Evolutionary conservation across 495 filamentous ascomycete genomes (phyloP).

Genomic region (Aspergillus kassunensis): DNA sequence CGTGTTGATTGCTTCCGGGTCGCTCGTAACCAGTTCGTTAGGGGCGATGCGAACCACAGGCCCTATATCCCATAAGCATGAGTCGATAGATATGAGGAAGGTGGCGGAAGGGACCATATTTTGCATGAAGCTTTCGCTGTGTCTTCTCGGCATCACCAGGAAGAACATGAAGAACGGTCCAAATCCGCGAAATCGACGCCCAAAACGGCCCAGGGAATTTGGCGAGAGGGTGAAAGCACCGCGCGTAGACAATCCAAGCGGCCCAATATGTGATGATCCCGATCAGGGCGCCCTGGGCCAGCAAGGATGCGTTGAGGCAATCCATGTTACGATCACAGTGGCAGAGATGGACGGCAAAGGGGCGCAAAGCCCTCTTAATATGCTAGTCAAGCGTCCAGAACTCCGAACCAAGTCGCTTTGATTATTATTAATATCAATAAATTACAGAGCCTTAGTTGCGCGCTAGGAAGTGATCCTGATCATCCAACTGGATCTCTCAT

Average conservation of each 20-base stretch:
- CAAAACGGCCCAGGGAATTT: constrained; percentile 13
- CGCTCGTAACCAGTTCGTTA: constrained; percentile 26
- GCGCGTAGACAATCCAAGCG: constrained; percentile 17
- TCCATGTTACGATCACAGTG: no score
- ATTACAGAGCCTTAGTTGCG: no score
- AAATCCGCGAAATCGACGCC: constrained; percentile 11
- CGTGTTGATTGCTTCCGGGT: constrained; percentile 23
- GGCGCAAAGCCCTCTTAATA: no score
- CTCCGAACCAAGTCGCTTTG: no score
- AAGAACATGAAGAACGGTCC: constrained; percentile 11
- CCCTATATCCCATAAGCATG: constrained; percentile 1
- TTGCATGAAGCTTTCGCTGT: constrained; percentile 9
- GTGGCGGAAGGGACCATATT: constrained; percentile 6
- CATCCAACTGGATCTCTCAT: no score
- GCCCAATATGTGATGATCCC: constrained; percentile 10
- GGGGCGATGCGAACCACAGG: constrained; percentile 27
- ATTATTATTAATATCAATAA: no score
- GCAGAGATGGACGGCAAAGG: no score
- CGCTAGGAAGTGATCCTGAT: no score
- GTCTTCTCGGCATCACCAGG: constrained; percentile 11
- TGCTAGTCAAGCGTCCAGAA: no score
- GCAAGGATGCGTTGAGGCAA: background rate
- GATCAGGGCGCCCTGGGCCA: background rate
- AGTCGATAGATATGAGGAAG: background rate
- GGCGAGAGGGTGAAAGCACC: constrained; percentile 15